Conservation (phyloP, 306 rosid genomes). For the Lathyrus aphaca region DNA sequence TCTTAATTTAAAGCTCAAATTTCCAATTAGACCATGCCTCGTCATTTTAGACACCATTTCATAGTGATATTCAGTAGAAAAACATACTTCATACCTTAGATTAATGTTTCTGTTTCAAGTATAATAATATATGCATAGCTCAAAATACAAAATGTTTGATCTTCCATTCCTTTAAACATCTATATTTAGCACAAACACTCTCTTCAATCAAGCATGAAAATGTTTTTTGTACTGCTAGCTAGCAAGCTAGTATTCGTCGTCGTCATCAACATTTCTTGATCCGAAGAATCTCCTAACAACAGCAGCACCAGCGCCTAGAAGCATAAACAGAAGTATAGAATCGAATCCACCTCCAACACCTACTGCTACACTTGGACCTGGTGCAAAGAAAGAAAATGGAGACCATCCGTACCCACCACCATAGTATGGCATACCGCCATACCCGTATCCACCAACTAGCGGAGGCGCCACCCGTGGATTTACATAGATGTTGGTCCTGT, state of each 20-base stretch:
- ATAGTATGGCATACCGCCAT: constrained; percentile 71
- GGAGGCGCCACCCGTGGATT: constrained; percentile 94
- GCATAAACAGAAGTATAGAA: constrained; percentile 55
- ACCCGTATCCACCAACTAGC: constrained; percentile 85
- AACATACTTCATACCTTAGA: not conserved
- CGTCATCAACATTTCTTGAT: constrained; percentile 60
- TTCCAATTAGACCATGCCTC: too few relatives aligned
- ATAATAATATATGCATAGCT: not conserved
- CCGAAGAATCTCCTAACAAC: constrained; percentile 56
- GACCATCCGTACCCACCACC: constrained; percentile 99
- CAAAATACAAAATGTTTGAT: not conserved
- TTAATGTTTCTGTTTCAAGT: not conserved
- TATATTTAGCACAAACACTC: not conserved
- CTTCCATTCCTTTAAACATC: not conserved
- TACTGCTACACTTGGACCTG: constrained; percentile 82
- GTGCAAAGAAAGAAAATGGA: constrained; percentile 92
- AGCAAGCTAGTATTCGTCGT: constrained; percentile 44
- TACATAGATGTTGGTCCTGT: constrained; percentile 83
- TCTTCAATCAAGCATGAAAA: not conserved
- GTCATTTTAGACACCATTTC: not conserved
- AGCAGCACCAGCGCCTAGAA: constrained; percentile 84
- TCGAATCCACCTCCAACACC: constrained; percentile 94
- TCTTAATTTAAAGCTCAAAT: too few relatives aligned
- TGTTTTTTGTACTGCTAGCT: not conserved
- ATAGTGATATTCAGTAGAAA: not conserved